These are phyloP conservation scores for Saksenaea oblongispora DNA, from an alignment of 371 early-diverging fungal species.

Conservation along the genomic window DNA sequence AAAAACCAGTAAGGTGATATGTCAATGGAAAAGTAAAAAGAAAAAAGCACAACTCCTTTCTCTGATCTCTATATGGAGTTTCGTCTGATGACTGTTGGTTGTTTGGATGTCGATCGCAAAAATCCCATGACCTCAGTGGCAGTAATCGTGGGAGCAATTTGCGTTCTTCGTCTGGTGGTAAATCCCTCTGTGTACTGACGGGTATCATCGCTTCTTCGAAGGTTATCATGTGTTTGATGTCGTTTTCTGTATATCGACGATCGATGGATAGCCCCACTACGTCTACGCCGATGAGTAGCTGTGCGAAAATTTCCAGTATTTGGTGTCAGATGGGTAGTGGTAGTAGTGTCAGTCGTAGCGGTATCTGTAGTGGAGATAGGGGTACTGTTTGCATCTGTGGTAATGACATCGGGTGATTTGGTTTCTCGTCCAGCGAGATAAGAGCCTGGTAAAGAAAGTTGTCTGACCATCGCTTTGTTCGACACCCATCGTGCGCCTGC, in stretches of 20 bases:
- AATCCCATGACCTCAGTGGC: neutral
- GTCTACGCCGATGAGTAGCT: neutral
- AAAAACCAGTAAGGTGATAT: neutral
- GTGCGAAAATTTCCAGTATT: neutral
- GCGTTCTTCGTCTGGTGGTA: neutral
- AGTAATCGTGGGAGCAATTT: neutral
- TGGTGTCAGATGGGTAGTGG: neutral
- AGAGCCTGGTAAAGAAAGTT: slow-evolving; percentile 26
- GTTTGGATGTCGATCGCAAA: neutral
- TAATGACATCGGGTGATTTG: neutral
- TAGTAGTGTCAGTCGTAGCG: neutral
- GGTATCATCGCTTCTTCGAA: neutral
- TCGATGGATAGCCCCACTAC: neutral
- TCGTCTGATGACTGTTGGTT: neutral
- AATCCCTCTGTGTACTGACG: neutral
- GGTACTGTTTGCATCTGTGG: neutral
- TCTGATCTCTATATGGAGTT: neutral
- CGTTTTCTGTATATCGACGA: neutral
- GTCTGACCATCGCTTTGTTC: slow-evolving; percentile 6
- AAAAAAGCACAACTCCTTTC: neutral
- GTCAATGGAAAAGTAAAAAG: neutral
- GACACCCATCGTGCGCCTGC: slow-evolving; percentile 2
- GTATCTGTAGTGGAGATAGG: neutral
- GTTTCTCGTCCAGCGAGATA: slow-evolving; percentile 10
- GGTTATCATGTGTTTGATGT: neutral